Percentiles rank a stretch among this genome's conserved stretches.
Evolutionary conservation across 2,329 filamentous ascomycete genomes (phyloP).

Genomic region (Huntiella savannae): DNA sequence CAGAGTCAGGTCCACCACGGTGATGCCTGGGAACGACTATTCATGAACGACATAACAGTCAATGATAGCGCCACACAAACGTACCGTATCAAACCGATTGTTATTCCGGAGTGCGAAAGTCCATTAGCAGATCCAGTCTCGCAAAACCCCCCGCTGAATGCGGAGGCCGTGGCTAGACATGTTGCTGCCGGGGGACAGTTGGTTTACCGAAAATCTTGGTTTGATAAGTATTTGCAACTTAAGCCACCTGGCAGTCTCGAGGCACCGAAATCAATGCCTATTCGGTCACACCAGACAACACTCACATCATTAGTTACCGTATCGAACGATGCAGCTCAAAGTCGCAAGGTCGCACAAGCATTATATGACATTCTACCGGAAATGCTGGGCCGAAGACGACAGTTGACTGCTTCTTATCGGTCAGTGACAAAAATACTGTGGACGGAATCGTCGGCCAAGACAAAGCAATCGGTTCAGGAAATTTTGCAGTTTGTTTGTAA

Average conservation of each 20-base stretch:
- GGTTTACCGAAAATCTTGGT: neutral
- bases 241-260: neutral
- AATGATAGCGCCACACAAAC: constrained; percentile 11
- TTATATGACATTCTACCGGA: constrained; percentile 2
- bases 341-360: neutral
- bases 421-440: neutral
- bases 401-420: neutral
- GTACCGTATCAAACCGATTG: neutral
- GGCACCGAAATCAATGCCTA: neutral
- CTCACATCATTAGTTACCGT: too few species aligned
- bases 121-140: neutral
- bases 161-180: neutral
- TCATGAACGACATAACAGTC: constrained; percentile 15
- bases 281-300: neutral
- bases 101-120: neutral
- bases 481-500: constrained; percentile 2
- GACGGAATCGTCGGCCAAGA: neutral
- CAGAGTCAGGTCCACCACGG: constrained; percentile 10
- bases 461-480: neutral
- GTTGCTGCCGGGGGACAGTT: neutral
- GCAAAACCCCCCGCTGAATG: neutral
- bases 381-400: neutral
- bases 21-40: constrained; percentile 6
- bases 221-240: neutral
- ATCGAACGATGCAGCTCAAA: too few species aligned